A percentile compares a stretch with the other conserved stretches of the same genome.
These are phyloP conservation scores for Coemansia sp. DNA, from an alignment of 192 early-diverging fungal genomes.

Conservation along the genomic window DNA sequence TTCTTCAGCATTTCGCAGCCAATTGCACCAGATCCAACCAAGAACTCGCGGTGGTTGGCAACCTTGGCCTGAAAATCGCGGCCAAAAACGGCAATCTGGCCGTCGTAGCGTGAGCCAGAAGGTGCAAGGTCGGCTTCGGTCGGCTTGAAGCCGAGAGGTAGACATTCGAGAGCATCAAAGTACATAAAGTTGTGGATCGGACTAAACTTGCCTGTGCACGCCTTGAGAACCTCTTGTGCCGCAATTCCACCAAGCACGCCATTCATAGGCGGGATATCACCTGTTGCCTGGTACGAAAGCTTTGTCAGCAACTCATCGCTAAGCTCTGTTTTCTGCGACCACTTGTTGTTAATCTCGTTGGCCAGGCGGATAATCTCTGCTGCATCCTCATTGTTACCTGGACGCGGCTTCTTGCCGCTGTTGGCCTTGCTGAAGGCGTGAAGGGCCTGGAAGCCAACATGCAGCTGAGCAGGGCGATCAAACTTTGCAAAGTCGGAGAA, in stretches of 20 bases:
- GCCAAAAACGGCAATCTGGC: constrained; percentile 96
- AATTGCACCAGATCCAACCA: constrained; percentile 98
- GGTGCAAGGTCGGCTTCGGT: constrained; percentile 79
- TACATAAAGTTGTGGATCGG: constrained; percentile 93
- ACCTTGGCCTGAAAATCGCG: constrained; percentile 86
- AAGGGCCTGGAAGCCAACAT: constrained; percentile 94
- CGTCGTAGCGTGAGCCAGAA: constrained; percentile 90
- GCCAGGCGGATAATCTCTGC: constrained; percentile 71
- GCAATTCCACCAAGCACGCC: constrained; percentile 96
- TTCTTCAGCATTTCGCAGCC: constrained; percentile 99
- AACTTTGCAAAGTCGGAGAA: constrained; percentile 98
- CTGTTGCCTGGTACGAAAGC: constrained; percentile 84
- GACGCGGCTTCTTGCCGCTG: constrained; percentile 75
- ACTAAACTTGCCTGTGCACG: constrained; percentile 94
- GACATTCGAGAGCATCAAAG: constrained; percentile 96
- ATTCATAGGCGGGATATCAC: constrained; percentile 92
- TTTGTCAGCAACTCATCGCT: constrained; percentile 86
- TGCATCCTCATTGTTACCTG: constrained; percentile 86
- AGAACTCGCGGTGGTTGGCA: constrained; percentile 85
- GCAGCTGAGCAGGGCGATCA: constrained; percentile 91
- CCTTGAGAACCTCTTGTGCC: constrained; percentile 98
- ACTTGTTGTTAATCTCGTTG: constrained; percentile 70
- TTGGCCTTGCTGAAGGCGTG: constrained; percentile 69
- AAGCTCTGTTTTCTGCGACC: constrained; percentile 74
- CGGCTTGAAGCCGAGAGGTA: constrained; percentile 67